Evolutionary conservation across 495 filamentous ascomycete species (phyloP).

Genomic region (Hypoxylon fuscum): DNA sequence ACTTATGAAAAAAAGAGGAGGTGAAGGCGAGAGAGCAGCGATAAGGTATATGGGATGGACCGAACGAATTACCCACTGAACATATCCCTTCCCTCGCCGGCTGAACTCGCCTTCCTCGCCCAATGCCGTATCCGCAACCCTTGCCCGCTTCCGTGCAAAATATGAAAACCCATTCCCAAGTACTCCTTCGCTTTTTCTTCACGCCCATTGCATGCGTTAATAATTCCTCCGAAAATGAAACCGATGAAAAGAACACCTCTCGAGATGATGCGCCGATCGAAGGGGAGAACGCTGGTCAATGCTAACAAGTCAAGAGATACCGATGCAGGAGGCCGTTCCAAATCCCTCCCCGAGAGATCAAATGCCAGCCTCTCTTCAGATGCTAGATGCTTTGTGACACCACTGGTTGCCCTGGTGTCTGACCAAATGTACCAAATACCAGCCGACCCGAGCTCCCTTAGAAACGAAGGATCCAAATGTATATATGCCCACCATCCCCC

Average conservation of each 20-base stretch:
- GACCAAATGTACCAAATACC: slow-evolving; percentile 39
- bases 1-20: not conserved
- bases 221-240: slow-evolving; percentile 18
- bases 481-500: slow-evolving; percentile 23
- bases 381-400: slow-evolving; percentile 39
- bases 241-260: slow-evolving; percentile 17
- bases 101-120: slow-evolving; percentile 13
- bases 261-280: slow-evolving; percentile 36
- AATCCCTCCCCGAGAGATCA: slow-evolving; percentile 24
- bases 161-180: slow-evolving; percentile 23
- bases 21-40: slow-evolving; percentile 11
- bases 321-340: slow-evolving; percentile 24
- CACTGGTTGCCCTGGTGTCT: slow-evolving; percentile 33
- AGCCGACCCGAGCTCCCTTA: slow-evolving; percentile 36
- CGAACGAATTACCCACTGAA: slow-evolving; percentile 20
- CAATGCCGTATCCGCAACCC: slow-evolving; percentile 19
- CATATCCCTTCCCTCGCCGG: slow-evolving; percentile 15
- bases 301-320: slow-evolving; percentile 42
- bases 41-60: slow-evolving; percentile 19
- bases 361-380: slow-evolving; percentile 35
- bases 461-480: slow-evolving; percentile 40
- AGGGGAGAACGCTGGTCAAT: slow-evolving; percentile 39
- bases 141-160: slow-evolving; percentile 9
- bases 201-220: slow-evolving; percentile 19
- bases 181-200: slow-evolving; percentile 41